A percentile compares a stretch with the other conserved stretches of the same genome.
phyloP scores from a whole-genome alignment of 352 stramenopile species.

The Phytophthora syringae region DNA sequence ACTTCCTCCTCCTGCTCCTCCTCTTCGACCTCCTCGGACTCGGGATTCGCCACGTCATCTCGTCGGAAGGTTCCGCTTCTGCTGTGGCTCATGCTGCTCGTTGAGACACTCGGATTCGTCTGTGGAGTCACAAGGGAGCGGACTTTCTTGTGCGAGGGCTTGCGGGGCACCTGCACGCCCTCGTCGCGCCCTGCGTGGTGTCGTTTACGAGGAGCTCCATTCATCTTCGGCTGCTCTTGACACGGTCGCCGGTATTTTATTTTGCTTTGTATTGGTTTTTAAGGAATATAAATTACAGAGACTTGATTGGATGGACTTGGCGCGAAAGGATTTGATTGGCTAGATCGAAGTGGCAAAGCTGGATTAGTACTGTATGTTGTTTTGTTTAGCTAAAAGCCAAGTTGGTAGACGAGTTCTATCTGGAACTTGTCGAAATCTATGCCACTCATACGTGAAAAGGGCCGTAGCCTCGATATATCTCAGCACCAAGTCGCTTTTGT shows the following conservation, averaged over 20 bases:
- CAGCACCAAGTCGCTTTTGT: too few species aligned
- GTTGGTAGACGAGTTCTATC: slow-evolving; percentile 2
- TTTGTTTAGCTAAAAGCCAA: slow-evolving; percentile 17
- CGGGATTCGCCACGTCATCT: slow-evolving; percentile 25
- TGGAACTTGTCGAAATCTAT: slow-evolving; percentile 25
- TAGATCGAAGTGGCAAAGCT: slow-evolving; percentile 3
- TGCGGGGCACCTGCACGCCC: slow-evolving; percentile 25
- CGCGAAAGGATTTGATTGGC: slow-evolving; percentile 27
- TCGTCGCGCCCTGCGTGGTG: slow-evolving; percentile 23
- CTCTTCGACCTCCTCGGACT: slow-evolving; percentile 49
- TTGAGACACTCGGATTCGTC: slow-evolving; percentile 7
- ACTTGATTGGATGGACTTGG: slow-evolving; percentile 19
- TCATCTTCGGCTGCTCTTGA: slow-evolving; percentile 17
- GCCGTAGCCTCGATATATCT: slow-evolving; percentile 12
- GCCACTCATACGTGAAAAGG: slow-evolving; percentile 28
- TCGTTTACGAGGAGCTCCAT: slow-evolving; percentile 67
- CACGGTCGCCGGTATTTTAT: too few species aligned
- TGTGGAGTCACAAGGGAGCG: slow-evolving; percentile 26
- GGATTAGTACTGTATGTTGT: too few species aligned
- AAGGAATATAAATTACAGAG: neutral
- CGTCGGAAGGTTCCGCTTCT: slow-evolving; percentile 4
- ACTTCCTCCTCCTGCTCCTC: slow-evolving; percentile 34
- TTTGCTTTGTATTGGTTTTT: slow-evolving; percentile 2
- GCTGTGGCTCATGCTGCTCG: slow-evolving; percentile 10
- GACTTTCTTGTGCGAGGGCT: slow-evolving; percentile 42